These are phyloP conservation scores for Suillus hirtellus DNA, from an alignment of 768 basidiomycete species.

Conservation along the genomic window DNA sequence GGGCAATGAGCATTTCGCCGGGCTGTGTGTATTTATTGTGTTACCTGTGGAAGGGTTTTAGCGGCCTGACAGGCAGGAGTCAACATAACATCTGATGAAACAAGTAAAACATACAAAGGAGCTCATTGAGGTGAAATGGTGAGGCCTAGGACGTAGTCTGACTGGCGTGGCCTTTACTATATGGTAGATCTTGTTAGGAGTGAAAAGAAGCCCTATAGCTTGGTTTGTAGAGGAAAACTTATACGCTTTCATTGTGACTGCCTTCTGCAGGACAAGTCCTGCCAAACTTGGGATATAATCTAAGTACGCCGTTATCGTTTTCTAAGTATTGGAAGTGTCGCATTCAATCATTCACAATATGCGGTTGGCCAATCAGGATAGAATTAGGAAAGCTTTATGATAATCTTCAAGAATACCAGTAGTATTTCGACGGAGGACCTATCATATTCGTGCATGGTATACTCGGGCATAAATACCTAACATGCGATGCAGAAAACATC, in stretches of 20 bases:
- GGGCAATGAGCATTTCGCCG: background rate
- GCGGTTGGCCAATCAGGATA: constrained; percentile 13
- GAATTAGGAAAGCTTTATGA: constrained; percentile 27
- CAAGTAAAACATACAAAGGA: too few relatives aligned
- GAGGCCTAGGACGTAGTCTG: too few relatives aligned
- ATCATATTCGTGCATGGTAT: constrained; percentile 25
- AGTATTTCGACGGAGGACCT: constrained; percentile 22
- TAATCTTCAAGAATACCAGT: constrained; percentile 31
- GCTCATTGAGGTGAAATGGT: too few relatives aligned
- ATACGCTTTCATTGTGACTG: too few relatives aligned
- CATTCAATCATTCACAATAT: background rate
- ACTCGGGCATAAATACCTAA: constrained; percentile 27
- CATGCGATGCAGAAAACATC: constrained; percentile 16
- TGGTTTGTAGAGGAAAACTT: too few relatives aligned
- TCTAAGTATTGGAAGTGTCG: background rate
- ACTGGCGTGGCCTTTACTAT: too few relatives aligned
- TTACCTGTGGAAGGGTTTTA: background rate
- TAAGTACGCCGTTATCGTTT: too few relatives aligned
- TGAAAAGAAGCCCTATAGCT: too few relatives aligned
- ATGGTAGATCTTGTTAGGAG: too few relatives aligned
- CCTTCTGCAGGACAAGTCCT: too few relatives aligned
- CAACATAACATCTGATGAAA: background rate
- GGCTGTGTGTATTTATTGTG: background rate
- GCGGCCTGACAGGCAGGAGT: background rate
- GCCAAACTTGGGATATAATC: too few relatives aligned